A percentile compares a stretch with the other conserved stretches of the same genome.
These are phyloP conservation scores for Zostera marina DNA, from an alignment of 116 monocot species.

Conservation along the genomic window DNA sequence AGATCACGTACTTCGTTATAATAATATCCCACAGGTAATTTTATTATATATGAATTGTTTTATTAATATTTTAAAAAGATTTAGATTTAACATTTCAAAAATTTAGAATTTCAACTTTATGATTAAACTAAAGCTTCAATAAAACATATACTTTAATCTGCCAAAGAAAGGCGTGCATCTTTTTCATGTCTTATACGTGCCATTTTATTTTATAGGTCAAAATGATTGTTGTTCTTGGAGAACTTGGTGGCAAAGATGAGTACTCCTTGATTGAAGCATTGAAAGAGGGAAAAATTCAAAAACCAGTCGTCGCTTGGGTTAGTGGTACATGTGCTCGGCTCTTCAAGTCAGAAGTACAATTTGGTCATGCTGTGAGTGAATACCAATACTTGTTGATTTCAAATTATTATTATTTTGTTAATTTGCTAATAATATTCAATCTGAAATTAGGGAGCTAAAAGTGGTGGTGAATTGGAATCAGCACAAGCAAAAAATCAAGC, in stretches of 20 bases:
- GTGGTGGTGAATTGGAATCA: conserved; percentile 96
- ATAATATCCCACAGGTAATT: conserved; percentile 96
- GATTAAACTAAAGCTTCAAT: no score
- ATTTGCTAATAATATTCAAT: neutral
- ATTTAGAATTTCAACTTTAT: no score
- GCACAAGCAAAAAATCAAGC: conserved; percentile 96
- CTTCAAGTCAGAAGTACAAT: conserved; percentile 98
- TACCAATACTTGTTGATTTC: neutral
- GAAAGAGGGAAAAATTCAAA: conserved; percentile 77
- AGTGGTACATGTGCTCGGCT: conserved; percentile 96
- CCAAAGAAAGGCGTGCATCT: neutral
- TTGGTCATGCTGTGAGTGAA: conserved; percentile 95
- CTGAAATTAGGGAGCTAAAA: conserved; percentile 75
- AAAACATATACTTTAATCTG: no score
- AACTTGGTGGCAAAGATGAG: conserved; percentile 92
- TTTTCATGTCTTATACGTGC: neutral
- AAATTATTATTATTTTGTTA: neutral
- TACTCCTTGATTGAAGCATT: conserved; percentile 93
- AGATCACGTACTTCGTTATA: conserved; percentile 89
- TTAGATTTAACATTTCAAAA: neutral
- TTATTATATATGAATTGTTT: neutral
- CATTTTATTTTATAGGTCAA: conserved; percentile 37
- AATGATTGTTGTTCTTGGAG: conserved; percentile 97
- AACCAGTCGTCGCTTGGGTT: conserved; percentile 99
- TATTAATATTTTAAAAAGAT: neutral